These are phyloP conservation scores for Colletotrichum sp. DNA, from an alignment of 2,329 filamentous ascomycete genomes.

Conservation along the genomic window DNA sequence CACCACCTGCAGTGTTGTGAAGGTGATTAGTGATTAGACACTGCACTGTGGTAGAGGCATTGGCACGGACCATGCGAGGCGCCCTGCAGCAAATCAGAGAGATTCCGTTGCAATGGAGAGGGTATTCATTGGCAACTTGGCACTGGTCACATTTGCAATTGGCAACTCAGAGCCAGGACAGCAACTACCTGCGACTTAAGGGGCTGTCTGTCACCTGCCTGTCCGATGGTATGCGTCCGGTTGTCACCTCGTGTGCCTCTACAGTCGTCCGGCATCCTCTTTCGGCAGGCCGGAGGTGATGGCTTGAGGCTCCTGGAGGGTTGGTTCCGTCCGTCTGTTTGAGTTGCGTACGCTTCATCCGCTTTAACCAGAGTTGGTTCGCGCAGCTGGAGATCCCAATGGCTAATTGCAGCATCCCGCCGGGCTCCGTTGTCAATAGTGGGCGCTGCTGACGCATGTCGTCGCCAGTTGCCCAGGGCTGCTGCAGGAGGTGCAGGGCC, in stretches of 20 bases:
- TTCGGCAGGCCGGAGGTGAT: neutral
- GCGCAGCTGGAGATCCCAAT: neutral
- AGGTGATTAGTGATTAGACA: neutral
- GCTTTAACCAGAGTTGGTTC: neutral
- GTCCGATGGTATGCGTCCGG: neutral
- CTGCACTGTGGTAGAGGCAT: neutral
- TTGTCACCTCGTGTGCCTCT: neutral
- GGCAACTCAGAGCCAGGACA: neutral
- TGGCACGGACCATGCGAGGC: neutral
- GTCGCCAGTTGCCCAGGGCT: neutral
- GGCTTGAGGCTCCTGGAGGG: neutral
- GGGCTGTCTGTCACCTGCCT: neutral
- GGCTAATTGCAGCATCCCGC: neutral
- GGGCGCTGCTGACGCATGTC: neutral
- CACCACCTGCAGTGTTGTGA: too few relatives aligned
- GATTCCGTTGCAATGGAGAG: neutral
- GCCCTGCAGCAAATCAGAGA: neutral
- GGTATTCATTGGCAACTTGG: neutral
- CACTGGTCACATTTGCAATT: neutral
- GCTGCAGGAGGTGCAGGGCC: neutral
- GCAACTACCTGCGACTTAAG: neutral
- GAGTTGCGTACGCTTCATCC: neutral
- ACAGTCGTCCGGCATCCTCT: neutral
- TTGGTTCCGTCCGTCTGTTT: conserved; percentile 1
- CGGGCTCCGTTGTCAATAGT: neutral